phyloP scores from a whole-genome alignment of 495 filamentous ascomycete species.

The Gamarada debralockiae region DNA sequence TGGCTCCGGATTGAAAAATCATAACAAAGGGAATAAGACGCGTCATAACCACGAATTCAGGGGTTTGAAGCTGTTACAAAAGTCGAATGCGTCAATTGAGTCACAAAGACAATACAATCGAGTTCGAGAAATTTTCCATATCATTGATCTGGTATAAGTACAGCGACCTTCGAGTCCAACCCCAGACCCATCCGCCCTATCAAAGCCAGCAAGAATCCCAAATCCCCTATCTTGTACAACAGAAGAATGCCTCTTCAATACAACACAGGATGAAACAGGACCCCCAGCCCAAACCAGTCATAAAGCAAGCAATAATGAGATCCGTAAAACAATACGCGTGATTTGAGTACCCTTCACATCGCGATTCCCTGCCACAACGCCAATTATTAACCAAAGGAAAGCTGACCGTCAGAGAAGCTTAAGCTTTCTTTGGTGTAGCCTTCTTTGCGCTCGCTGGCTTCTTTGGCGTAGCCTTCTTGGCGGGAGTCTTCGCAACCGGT shows the following conservation, averaged over 20 bases:
- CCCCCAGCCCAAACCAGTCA: conserved; percentile 4
- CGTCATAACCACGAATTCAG: neutral
- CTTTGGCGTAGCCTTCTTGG: conserved; percentile 53
- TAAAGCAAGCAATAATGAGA: conserved; percentile 5
- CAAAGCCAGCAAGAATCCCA: neutral
- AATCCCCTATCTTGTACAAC: neutral
- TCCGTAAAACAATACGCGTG: conserved; percentile 4
- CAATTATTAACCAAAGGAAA: conserved; percentile 8
- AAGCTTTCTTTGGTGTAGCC: conserved; percentile 46
- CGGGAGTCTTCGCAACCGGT: conserved; percentile 36
- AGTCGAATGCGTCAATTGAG: too few relatives aligned
- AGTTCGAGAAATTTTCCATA: neutral
- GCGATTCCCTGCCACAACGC: conserved; percentile 10
- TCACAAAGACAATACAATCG: neutral
- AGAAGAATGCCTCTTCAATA: neutral
- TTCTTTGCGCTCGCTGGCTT: conserved; percentile 48
- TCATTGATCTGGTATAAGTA: conserved; percentile 17
- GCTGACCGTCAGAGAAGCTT: neutral
- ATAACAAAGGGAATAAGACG: neutral
- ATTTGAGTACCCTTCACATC: neutral
- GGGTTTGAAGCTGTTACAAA: too few relatives aligned
- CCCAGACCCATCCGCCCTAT: neutral
- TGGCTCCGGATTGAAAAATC: too few relatives aligned
- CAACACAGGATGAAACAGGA: neutral
- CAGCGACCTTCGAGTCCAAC: conserved; percentile 5